phyloP scores from a whole-genome alignment of 805 yeast species.

The Lachancea fermentati region DNA sequence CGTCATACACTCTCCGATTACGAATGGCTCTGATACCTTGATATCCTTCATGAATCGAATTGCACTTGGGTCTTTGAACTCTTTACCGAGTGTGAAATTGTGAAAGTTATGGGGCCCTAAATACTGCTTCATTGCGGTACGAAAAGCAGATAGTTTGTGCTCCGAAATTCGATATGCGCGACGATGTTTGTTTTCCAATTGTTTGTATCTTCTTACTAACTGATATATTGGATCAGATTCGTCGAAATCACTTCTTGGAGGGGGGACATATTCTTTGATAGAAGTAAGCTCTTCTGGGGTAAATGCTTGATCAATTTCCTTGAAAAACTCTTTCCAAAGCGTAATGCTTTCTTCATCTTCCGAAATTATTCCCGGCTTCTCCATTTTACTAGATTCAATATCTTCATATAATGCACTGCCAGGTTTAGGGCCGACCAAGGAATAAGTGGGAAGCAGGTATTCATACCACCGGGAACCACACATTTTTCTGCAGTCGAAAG shows the following conservation, averaged over 20 bases:
- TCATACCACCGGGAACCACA: slow-evolving; percentile 96
- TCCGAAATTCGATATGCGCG: slow-evolving; percentile 60
- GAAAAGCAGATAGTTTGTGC: slow-evolving; percentile 56
- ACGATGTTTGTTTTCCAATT: slow-evolving; percentile 60
- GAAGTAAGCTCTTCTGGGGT: slow-evolving; percentile 23
- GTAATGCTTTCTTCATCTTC: slow-evolving; percentile 61
- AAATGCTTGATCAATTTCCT: slow-evolving; percentile 33
- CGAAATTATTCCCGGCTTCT: slow-evolving; percentile 54
- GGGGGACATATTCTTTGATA: slow-evolving; percentile 30
- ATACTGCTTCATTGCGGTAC: slow-evolving; percentile 65
- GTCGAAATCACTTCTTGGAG: slow-evolving; percentile 35
- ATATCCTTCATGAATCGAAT: slow-evolving; percentile 75
- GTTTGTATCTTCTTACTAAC: slow-evolving; percentile 48
- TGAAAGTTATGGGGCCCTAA: slow-evolving; percentile 91
- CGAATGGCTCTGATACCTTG: slow-evolving; percentile 79
- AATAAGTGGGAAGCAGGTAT: slow-evolving; percentile 85
- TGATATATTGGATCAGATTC: slow-evolving; percentile 35
- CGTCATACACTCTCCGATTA: slow-evolving; percentile 83
- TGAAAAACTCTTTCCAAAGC: slow-evolving; percentile 61
- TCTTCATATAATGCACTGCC: slow-evolving; percentile 56
- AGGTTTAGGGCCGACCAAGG: slow-evolving; percentile 88
- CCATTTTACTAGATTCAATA: slow-evolving; percentile 46
- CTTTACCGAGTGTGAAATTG: slow-evolving; percentile 79
- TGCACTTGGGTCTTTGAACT: slow-evolving; percentile 79
- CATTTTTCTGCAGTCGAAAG: slow-evolving; percentile 91